phyloP scores from a whole-genome alignment of 2,329 filamentous ascomycete species.

The Biscogniauxia sp. region DNA sequence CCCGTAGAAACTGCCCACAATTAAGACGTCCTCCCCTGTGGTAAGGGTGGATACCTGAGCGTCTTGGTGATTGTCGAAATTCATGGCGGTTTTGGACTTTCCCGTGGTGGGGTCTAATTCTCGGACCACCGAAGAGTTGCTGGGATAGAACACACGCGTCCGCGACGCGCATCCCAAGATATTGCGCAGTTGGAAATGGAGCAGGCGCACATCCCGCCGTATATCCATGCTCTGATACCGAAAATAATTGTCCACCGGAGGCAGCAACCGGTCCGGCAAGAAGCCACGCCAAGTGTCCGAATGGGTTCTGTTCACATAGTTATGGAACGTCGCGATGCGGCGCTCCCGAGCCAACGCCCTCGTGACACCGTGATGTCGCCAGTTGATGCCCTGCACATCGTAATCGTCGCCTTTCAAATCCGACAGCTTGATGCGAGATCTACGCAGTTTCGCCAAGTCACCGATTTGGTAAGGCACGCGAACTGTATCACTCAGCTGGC shows the following conservation, averaged over 20 bases:
- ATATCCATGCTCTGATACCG: constrained; percentile 58
- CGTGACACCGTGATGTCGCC: constrained; percentile 51
- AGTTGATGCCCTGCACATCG: constrained; percentile 61
- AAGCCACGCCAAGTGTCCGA: constrained; percentile 42
- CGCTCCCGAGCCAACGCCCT: constrained; percentile 47
- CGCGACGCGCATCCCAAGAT: constrained; percentile 56
- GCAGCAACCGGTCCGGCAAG: constrained; percentile 35
- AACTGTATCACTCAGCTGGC: constrained; percentile 29
- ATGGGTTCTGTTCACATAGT: constrained; percentile 53
- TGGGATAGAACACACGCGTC: constrained; percentile 57
- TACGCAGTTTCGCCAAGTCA: constrained; percentile 15
- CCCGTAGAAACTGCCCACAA: constrained; percentile 58
- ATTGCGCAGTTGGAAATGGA: constrained; percentile 67
- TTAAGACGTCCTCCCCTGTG: constrained; percentile 52
- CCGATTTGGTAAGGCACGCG: constrained; percentile 19
- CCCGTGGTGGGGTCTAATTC: constrained; percentile 52
- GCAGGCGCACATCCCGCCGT: constrained; percentile 49
- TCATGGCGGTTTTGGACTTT: constrained; percentile 43
- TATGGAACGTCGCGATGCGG: constrained; percentile 50
- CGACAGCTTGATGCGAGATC: constrained; percentile 34
- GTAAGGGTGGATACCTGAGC: constrained; percentile 50
- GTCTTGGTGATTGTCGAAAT: constrained; percentile 39
- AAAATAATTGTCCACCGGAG: constrained; percentile 50
- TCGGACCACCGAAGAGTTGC: constrained; percentile 43
- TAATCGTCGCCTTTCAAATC: constrained; percentile 55